Base-by-base conservation (phyloP, 768 basidiomycete genomes). In the Tubosaeta sp. region DNA sequence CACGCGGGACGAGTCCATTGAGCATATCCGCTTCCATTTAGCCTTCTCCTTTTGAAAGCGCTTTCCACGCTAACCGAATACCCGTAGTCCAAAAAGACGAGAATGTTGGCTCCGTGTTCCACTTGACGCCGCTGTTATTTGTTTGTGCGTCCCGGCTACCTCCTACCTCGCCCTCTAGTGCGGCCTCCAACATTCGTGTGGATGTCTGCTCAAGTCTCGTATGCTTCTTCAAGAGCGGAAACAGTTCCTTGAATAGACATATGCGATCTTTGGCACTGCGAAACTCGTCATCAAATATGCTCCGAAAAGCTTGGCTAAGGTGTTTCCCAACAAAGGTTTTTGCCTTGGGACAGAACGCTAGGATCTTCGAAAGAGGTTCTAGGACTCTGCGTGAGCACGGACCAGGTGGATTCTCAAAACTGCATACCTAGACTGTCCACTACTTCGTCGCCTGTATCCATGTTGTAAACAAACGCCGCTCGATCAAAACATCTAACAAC, bases 401-500 rank as follows among this genome's bases (percentile, higher is more conserved):
- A 6, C 1, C 14, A 22, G n/a, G 12, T 41, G 25, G 6, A 34
- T 17, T 3, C 10, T 34, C 2, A 16, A 12, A 6, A 2, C 0
- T 22, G n/a, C 35, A 13, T 12, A 66, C 57, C 57, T 27, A 43
- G 44, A 38, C 37, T 4, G 2, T 51, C 37, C 2, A 51, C 27
- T 12, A 17, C 6, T 5, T 4, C 42, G 31, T 43, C 52, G 0
- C 6, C 4, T 1, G 12, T 33, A 5, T 25, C 32, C 1, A 6
- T 46, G 6, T 6, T 0, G 10, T 47, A 59, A 1, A n/a, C 10
- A 16, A 68, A 66, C 0, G 29, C 32, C 11, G 5, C 44, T 0
- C 59, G 53, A 9, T 68, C 59, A 42, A 55, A 55, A 29, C 47
- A 52, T 3, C 64, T 66, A 13, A 43, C 0, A 16, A 13, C 16